Evolutionary conservation across 768 basidiomycete genomes (phyloP).

Genomic region (Rhodotorula toruloides): DNA sequence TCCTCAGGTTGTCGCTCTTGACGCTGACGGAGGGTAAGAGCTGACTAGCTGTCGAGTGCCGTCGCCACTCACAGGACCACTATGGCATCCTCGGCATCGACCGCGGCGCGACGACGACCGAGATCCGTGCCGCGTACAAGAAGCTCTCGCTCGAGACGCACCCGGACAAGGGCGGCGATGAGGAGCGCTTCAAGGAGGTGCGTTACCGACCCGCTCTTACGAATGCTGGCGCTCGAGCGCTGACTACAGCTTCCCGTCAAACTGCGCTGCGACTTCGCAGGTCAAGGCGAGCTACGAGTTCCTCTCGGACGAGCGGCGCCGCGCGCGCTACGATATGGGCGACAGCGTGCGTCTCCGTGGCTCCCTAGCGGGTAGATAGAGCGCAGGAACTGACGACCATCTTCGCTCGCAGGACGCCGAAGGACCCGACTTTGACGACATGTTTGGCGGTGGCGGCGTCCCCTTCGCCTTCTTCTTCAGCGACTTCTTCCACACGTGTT

Average conservation of each 20-base stretch:
- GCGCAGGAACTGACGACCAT: too few species aligned
- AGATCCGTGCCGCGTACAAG: slow-evolving; percentile 75
- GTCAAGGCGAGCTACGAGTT: slow-evolving; percentile 75
- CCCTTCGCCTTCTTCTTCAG: neutral
- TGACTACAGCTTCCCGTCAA: too few species aligned
- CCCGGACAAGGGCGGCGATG: slow-evolving; percentile 8
- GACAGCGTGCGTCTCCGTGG: neutral
- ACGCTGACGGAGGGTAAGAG: too few species aligned
- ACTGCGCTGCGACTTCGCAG: slow-evolving; percentile 47
- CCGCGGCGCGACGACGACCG: slow-evolving; percentile 11
- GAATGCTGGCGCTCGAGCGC: too few species aligned
- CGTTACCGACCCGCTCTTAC: too few species aligned
- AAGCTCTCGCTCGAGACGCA: slow-evolving; percentile 59
- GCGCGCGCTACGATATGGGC: slow-evolving; percentile 32
- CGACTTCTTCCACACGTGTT: neutral
- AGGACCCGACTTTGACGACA: neutral
- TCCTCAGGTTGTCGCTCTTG: too few species aligned
- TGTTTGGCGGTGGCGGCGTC: neutral
- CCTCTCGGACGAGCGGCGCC: slow-evolving; percentile 62
- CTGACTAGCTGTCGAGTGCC: too few species aligned
- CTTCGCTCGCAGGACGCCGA: neutral
- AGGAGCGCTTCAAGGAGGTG: neutral
- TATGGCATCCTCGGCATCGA: slow-evolving; percentile 48
- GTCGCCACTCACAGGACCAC: slow-evolving; percentile 4
- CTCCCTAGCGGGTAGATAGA: neutral